Evolutionary conservation across 768 basidiomycete genomes (phyloP).

Genomic region (Lanmaoa rubissima): DNA sequence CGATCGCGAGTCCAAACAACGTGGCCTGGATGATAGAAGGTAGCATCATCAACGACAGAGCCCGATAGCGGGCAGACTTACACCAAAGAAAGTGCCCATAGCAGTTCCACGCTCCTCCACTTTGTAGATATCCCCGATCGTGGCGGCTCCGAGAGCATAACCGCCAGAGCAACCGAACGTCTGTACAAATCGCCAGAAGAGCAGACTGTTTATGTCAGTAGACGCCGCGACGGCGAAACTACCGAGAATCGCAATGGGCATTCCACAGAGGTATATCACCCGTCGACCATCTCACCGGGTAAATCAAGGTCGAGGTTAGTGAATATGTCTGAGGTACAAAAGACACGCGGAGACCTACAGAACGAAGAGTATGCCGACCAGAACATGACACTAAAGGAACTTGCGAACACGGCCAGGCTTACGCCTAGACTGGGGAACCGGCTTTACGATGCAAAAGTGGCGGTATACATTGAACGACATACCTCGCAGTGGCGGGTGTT

Average conservation of each 20-base stretch:
- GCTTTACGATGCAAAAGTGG: background rate
- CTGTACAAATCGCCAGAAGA: conserved; percentile 65
- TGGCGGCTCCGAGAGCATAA: conserved; percentile 54
- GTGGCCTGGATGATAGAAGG: conserved; percentile 33
- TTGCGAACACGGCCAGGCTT: conserved; percentile 47
- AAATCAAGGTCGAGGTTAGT: background rate
- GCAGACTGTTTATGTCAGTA: conserved; percentile 40
- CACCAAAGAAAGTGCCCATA: conserved; percentile 58
- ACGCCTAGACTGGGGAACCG: conserved; percentile 41
- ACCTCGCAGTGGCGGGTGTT: conserved; percentile 59
- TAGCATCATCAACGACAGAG: background rate
- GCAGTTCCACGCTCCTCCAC: conserved; percentile 60
- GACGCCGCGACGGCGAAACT: conserved; percentile 60
- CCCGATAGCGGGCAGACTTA: conserved; percentile 21
- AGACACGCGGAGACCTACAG: conserved; percentile 35
- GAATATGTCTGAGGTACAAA: background rate
- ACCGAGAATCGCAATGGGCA: conserved; percentile 58
- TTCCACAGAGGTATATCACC: conserved; percentile 52
- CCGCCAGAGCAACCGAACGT: conserved; percentile 61
- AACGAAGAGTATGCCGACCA: conserved; percentile 54
- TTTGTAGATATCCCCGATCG: conserved; percentile 65
- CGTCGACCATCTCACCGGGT: conserved; percentile 57
- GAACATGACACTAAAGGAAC: conserved; percentile 45
- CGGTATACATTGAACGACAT: background rate
- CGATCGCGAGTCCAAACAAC: conserved; percentile 59